These are phyloP conservation scores for Alternaria gansuensis DNA, from an alignment of 2,329 filamentous ascomycete genomes.

Conservation along the genomic window DNA sequence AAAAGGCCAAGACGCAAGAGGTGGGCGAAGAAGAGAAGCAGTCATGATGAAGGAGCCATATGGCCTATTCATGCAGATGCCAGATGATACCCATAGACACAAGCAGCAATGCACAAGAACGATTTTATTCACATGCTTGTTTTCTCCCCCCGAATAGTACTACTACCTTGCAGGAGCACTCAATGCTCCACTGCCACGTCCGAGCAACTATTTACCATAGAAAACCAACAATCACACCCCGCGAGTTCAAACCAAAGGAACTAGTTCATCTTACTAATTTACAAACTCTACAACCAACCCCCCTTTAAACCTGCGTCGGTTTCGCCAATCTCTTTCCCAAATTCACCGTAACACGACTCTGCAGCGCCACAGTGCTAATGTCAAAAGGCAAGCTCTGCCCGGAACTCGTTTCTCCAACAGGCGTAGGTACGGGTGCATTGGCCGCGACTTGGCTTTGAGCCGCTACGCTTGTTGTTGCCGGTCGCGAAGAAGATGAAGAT, in stretches of 20 bases:
- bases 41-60: neutral
- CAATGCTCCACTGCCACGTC: constrained; percentile 21
- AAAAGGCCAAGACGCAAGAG: constrained; percentile 34
- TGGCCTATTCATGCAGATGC: neutral
- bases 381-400: constrained; percentile 44
- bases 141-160: constrained; percentile 2
- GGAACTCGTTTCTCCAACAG: constrained; percentile 15
- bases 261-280: neutral
- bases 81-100: constrained; percentile 19
- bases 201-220: constrained; percentile 16
- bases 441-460: constrained; percentile 41
- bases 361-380: constrained; percentile 46
- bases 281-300: constrained; percentile 23
- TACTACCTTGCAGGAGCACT: constrained; percentile 19
- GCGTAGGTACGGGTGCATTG: constrained; percentile 19
- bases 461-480: constrained; percentile 21
- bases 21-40: neutral
- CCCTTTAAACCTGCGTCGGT: constrained; percentile 29
- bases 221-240: neutral
- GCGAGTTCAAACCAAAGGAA: neutral
- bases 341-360: constrained; percentile 49
- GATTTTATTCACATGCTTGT: neutral
- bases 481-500: constrained; percentile 6
- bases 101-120: constrained; percentile 7
- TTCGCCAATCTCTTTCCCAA: constrained; percentile 38